Base-by-base conservation (phyloP, 2,329 filamentous ascomycete species). In the Ophiocordyceps camponoti-floridani region DNA sequence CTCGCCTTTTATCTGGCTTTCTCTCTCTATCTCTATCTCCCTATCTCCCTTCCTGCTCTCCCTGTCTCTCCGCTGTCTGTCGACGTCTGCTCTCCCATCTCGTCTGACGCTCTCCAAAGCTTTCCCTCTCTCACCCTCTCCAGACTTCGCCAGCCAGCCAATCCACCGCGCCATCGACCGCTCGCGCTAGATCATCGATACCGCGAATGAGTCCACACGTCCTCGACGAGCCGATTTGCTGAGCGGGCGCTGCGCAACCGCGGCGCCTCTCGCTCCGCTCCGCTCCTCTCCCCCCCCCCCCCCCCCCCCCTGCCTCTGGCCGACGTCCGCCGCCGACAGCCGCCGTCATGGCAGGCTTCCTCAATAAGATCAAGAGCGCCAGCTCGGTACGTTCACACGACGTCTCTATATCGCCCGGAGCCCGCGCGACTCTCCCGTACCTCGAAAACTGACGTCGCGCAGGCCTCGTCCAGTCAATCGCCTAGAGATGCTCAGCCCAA, bases 341-440 rank as follows among this genome's bases (percentile, higher is more conserved):
- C 35, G 43, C 30, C 49, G 54, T 47, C 51, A 78, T 78, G 73
- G 65, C 73, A 49, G 66, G 70, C 49, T 72, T 79, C 52, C 69
- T 78, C 49, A 73, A 66, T 53, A 78, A 74, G 58, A 68, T 77
- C 56, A 76, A 75, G 61, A 63, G 64, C 53, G 63, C 67, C 51
- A 62, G 67, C 57, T 65, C 65, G 57, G 74, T 78, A 63, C 61
- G 73, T 70, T 28, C 28, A 35, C 12, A 14, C 23, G 23, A 19
- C 14, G 19, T 27, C 19, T 48, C 28, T n/a, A 13, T 44, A 46
- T 31, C 19, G 19, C 44, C 37, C 38, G 28, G 26, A 40, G 43
- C 41, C 38, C 44, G 44, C 27, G 41, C 40, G 19, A 40, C 28
- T 46, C 43, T 38, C 51, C 61, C 46, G 41, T 23, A 43, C 44